Base-by-base conservation (phyloP, 257 asterid genomes). In the Prunella vulgaris region DNA sequence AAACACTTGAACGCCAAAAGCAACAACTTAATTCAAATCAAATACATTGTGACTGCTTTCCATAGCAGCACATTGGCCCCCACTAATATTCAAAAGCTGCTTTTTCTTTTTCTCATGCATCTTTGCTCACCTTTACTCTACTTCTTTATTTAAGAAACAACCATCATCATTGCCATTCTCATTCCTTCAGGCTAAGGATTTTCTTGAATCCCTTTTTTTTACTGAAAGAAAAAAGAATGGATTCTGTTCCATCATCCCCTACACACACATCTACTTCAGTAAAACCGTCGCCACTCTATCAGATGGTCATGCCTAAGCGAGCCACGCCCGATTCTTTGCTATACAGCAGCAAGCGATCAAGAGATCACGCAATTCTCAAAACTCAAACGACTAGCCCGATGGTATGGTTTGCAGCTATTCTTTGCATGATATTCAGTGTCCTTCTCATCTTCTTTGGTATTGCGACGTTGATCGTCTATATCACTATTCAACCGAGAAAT, bases 391-490 rank as follows among this genome's bases (percentile, higher is more conserved):
- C 99, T 3, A 89, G 86, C 30, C 95, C 95, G 0, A 42, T 77
- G 20, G 68, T 89, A 60, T 94, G 99, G 99, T 84, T 69, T 68
- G 79, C 77, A 6, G 96, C 97, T 9, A 76, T 87, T 61, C 37
- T 86, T 4, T 91, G 97, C 54, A 76, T 89, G 90, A 49, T 91
- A 15, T 87, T 94, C 30, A 82, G 82, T 76, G 56, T 94, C 40
- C 79, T 94, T 33, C 57, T 94, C 67, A 91, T 94, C 85, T 64
- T 82, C 76, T 83, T 85, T 27, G 97, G 97, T 2, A 73, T 91
- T 0, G 88, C 84, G 0, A 87, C 89, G 15, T 44, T 89, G 70
- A 80, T 89, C 69, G 57, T 89, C 72, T 91, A 76, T 28, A 52
- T 85, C 2, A 80, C 75, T 0, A 67, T 94, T 21, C 89, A 85